Evolutionary conservation across 2,329 filamentous ascomycete genomes (phyloP), one percentile per base, ranked within the genome.

Genomic region (Hymenoscyphus salicellus): DNA sequence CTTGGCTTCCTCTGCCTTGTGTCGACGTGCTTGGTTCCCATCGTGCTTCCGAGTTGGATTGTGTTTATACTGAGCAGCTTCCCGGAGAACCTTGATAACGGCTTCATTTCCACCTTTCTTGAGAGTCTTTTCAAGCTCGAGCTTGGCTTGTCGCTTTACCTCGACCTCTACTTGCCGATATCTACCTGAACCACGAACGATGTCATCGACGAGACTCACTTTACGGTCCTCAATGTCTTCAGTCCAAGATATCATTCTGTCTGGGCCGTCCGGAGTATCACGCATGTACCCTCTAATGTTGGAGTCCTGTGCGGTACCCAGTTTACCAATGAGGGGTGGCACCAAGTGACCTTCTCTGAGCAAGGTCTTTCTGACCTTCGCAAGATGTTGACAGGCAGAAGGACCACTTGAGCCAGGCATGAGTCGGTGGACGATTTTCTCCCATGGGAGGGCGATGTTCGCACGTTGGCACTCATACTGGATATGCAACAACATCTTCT

Each of bases 401-500:
- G 67, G 49, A 30, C 70, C 72, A 32, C 66, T 71, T 1, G 68
- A 72, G 0, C 71, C 72, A 36, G 72, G 72, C 11, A 55, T 52
- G 1, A 74, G 57, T n/a, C 73, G 68, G n/a, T 72, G 68, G 11
- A 72, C 70, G 14, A 69, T 61, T 2, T 65, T 60, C 26, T 72
- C 68, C 73, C 72, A 75, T 28, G 73, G 73, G 5, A 74, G 52
- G 1, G 33, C 7, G 52, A 67, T 52, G 10, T 58, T 49, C 32
- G 55, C 33, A n/a, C 63, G 61, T 8, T 69, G 66, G 20, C 63
- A 76, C 67, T 82, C 80, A 38, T 79, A 82, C 11, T 78, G 72
- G 0, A 81, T 66, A 62, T 77, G 70, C 0, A 82, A 71, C 0
- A 82, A 63, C 0, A 81, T 67, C 69, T 82, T 82, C 43, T 82